Evolutionary conservation across 169 alveolate genomes (phyloP).

Genomic region (Cardiosporidium cionae): DNA sequence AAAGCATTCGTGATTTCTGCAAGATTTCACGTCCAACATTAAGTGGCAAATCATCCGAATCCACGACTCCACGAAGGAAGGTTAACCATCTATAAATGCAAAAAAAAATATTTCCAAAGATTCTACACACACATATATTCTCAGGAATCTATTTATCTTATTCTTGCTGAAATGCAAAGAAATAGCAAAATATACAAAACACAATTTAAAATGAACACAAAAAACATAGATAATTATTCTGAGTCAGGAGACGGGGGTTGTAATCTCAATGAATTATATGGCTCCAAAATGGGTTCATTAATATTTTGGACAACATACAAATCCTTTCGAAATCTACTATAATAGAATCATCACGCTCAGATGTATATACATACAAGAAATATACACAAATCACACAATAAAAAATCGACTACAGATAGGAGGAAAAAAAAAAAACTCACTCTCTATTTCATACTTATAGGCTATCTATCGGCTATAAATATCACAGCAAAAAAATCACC

Average conservation of each 20-base stretch:
- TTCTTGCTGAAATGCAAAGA: too few species aligned
- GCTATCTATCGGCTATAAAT: too few species aligned
- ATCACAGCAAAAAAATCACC: too few species aligned
- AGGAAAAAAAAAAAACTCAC: too few species aligned
- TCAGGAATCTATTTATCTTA: too few species aligned
- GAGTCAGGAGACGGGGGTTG: not conserved
- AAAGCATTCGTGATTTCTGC: conserved; percentile 85
- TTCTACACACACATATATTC: too few species aligned
- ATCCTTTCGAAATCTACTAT: not conserved
- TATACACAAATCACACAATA: too few species aligned
- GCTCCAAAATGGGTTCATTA: conserved; percentile 25
- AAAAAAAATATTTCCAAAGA: too few species aligned
- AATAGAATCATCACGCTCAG: not conserved
- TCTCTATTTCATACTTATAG: too few species aligned
- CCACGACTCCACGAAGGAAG: conserved; percentile 94
- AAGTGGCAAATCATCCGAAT: conserved; percentile 93
- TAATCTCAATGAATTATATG: not conserved
- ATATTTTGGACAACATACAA: conserved; percentile 2
- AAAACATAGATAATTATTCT: not conserved
- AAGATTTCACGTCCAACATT: conserved; percentile 94
- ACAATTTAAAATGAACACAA: not conserved
- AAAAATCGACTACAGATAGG: too few species aligned
- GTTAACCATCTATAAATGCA: conserved; percentile 71
- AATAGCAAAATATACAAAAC: too few species aligned
- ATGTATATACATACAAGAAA: not conserved